Conservation (phyloP, 2,329 filamentous ascomycete species). For the Hypoxylon sp. region DNA sequence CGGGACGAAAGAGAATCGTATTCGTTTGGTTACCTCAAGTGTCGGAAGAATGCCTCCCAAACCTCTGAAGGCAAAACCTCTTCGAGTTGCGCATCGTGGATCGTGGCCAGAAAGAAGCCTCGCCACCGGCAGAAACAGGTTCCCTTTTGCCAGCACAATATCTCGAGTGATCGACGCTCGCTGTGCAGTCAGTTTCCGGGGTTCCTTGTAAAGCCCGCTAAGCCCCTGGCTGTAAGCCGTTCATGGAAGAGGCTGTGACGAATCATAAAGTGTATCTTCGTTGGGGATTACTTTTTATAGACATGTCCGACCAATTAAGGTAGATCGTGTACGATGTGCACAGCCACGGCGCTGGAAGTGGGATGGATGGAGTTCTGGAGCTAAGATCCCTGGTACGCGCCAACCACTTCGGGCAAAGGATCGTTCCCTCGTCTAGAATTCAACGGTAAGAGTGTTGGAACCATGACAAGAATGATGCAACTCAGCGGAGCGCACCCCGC, state of each 20-base stretch:
- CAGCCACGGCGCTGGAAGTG: conserved; percentile 39
- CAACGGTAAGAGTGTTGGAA: conserved; percentile 18
- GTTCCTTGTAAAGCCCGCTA: conserved; percentile 23
- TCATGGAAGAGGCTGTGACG: conserved; percentile 35
- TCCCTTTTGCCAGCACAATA: conserved; percentile 24
- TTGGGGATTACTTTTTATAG: conserved; percentile 46
- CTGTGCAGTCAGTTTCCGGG: conserved; percentile 27
- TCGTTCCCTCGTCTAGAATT: conserved; percentile 30
- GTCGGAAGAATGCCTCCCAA: conserved; percentile 8
- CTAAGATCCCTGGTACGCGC: conserved; percentile 14
- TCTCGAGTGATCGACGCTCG: conserved; percentile 25
- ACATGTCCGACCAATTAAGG: conserved; percentile 40
- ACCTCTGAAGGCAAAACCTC: conserved; percentile 22
- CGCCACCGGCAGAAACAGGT: conserved; percentile 42
- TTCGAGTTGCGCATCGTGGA: conserved; percentile 18
- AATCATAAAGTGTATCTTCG: conserved; percentile 42
- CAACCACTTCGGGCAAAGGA: conserved; percentile 24
- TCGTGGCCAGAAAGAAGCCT: conserved; percentile 39
- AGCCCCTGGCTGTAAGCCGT: conserved; percentile 14
- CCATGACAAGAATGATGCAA: conserved; percentile 30
- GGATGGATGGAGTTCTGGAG: conserved; percentile 18
- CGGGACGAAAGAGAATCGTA: conserved; percentile 3
- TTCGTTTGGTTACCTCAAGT: conserved; percentile 25
- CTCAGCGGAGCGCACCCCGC: conserved; percentile 20
- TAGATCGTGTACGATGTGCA: conserved; percentile 36